Conservation (phyloP, 495 filamentous ascomycete species). For the Penicillium arizonense region DNA sequence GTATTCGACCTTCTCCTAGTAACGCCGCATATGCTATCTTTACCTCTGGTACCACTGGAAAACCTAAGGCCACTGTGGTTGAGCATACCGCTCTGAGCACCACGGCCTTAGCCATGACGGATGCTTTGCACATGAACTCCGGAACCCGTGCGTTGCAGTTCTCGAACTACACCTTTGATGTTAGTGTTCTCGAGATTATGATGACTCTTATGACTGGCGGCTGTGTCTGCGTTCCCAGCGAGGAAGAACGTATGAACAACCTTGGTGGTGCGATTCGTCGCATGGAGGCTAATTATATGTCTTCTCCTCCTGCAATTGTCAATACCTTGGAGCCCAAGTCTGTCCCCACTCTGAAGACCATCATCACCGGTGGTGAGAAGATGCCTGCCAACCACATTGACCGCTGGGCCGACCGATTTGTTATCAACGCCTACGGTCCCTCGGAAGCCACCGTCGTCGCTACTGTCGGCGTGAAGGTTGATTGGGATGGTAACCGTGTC, state of each 20-base stretch:
- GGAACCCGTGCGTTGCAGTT: constrained; percentile 63
- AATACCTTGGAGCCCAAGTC: constrained; percentile 44
- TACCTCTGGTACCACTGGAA: constrained; percentile 51
- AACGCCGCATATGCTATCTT: constrained; percentile 50
- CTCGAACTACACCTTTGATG: constrained; percentile 68
- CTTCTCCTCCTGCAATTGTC: constrained; percentile 45
- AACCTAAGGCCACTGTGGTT: constrained; percentile 48
- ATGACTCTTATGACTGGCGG: constrained; percentile 62
- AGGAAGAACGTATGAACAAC: constrained; percentile 52
- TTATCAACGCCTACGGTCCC: constrained; percentile 57
- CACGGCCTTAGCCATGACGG: constrained; percentile 28
- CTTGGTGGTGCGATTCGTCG: constrained; percentile 40
- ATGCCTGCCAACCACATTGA: constrained; percentile 44
- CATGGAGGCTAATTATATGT: constrained; percentile 39
- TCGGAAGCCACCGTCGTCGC: constrained; percentile 51
- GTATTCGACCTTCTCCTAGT: constrained; percentile 10
- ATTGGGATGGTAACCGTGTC: constrained; percentile 42
- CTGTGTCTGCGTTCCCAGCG: constrained; percentile 64
- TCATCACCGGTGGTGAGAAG: constrained; percentile 58
- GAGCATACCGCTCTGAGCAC: constrained; percentile 41
- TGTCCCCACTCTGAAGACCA: constrained; percentile 46
- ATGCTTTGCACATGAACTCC: constrained; percentile 44
- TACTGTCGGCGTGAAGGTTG: constrained; percentile 37
- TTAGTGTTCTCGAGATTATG: constrained; percentile 64
- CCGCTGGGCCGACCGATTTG: constrained; percentile 39